A percentile compares a stretch with the other conserved stretches of the same genome.
Conservation (phyloP, 768 basidiomycete species). For the Boletus coccyginus region DNA sequence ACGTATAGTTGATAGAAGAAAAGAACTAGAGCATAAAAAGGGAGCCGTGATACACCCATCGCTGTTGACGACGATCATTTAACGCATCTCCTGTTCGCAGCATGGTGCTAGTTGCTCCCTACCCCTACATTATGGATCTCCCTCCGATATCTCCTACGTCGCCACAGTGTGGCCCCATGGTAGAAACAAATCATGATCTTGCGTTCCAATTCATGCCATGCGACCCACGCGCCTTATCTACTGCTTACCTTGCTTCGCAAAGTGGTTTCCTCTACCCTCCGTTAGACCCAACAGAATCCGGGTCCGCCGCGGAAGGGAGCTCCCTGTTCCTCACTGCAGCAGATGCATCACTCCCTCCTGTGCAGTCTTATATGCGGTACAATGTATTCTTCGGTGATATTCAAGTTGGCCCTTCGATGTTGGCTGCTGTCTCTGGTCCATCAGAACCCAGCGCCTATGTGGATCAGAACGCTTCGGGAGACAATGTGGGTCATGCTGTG, state of each 20-base stretch:
- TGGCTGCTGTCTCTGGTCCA: background rate
- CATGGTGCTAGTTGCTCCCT: background rate
- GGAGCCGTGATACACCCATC: background rate
- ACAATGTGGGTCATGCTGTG: conserved; percentile 5
- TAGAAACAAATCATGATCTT: too few species aligned
- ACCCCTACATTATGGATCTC: background rate
- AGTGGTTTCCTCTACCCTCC: too few species aligned
- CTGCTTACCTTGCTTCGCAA: background rate
- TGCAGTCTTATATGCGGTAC: background rate
- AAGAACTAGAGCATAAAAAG: background rate
- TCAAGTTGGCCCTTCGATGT: background rate
- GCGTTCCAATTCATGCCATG: too few species aligned
- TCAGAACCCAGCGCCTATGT: background rate
- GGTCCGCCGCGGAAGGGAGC: too few species aligned
- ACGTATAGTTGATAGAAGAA: too few species aligned
- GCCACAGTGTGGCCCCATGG: too few species aligned
- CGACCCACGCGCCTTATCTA: background rate
- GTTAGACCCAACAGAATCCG: background rate
- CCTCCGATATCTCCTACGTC: background rate
- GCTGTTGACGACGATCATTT: background rate
- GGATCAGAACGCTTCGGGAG: background rate
- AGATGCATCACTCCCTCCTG: background rate
- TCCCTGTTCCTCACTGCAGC: background rate
- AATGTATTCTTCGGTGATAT: background rate
- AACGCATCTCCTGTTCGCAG: background rate